These are phyloP conservation scores for Epichloe typhina DNA, from an alignment of 2,329 filamentous ascomycete species.

Conservation along the genomic window DNA sequence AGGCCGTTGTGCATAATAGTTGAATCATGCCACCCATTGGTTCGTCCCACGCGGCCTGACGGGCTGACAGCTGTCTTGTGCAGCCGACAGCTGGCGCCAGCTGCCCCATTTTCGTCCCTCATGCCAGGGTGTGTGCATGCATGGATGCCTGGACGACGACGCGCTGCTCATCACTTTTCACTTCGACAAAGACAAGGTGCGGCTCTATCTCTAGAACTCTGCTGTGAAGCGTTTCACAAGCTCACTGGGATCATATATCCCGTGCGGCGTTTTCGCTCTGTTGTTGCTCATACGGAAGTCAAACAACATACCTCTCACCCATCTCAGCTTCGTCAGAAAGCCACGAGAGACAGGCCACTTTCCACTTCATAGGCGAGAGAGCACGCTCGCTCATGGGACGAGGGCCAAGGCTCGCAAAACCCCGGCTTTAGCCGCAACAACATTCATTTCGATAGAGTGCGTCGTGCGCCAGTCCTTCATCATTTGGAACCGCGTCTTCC, in stretches of 20 bases:
- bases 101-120: not conserved
- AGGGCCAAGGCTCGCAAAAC: not conserved
- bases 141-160: slow-evolving; percentile 1
- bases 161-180: not conserved
- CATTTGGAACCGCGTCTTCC: not conserved
- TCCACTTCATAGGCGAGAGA: too few species aligned
- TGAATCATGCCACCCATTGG: not conserved
- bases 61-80: not conserved
- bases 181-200: not conserved
- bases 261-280: not conserved
- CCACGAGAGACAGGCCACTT: not conserved
- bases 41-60: not conserved
- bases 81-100: not conserved
- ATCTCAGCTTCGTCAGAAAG: not conserved
- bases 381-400: not conserved
- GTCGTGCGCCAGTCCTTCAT: not conserved
- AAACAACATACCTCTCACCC: not conserved
- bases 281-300: not conserved
- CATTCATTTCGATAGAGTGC: not conserved
- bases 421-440: not conserved
- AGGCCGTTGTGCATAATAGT: too few species aligned
- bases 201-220: not conserved
- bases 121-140: not conserved
- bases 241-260: not conserved
- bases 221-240: slow-evolving; percentile 1